A percentile compares a stretch with the other conserved stretches of the same genome.
Conservation (phyloP, 495 filamentous ascomycete species). For the Diplogelasinospora grovesii region DNA sequence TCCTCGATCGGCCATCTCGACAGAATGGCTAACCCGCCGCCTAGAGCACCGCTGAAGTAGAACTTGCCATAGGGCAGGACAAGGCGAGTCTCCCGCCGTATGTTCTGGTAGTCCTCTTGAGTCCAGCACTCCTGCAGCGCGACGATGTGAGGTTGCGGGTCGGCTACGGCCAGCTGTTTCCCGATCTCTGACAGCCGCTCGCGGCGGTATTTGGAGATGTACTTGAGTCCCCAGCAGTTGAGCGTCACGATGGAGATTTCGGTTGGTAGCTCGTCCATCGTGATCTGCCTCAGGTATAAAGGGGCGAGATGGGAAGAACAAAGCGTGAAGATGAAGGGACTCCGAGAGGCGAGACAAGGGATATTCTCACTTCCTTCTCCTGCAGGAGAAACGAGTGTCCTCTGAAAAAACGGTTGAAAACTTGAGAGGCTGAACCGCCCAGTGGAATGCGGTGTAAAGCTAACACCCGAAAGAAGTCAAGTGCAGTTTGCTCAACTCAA, state of each 20-base stretch:
- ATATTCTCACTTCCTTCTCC: no score
- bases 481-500: no score
- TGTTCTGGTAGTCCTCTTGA: slow-evolving; percentile 77
- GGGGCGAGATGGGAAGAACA: no score
- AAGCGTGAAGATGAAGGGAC: no score
- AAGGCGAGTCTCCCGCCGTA: slow-evolving; percentile 65
- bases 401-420: no score
- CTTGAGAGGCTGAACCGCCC: no score
- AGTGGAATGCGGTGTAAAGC: no score
- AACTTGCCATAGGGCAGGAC: slow-evolving; percentile 92
- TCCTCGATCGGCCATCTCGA: slow-evolving; percentile 95
- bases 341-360: no score
- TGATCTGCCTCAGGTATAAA: background rate
- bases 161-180: slow-evolving; percentile 56
- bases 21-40: slow-evolving; percentile 85
- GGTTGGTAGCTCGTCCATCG: slow-evolving; percentile 33
- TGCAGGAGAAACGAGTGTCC: no score
- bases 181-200: slow-evolving; percentile 83
- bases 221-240: slow-evolving; percentile 97
- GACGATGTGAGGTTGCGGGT: slow-evolving; percentile 75
- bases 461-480: no score
- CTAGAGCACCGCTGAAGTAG: slow-evolving; percentile 84
- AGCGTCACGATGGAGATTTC: slow-evolving; percentile 73
- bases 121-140: slow-evolving; percentile 95
- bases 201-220: slow-evolving; percentile 67